A percentile compares a stretch with the other conserved stretches of the same genome.
These are phyloP conservation scores for Karstenula rhodostoma DNA, from an alignment of 2,329 filamentous ascomycete species.

Conservation along the genomic window DNA sequence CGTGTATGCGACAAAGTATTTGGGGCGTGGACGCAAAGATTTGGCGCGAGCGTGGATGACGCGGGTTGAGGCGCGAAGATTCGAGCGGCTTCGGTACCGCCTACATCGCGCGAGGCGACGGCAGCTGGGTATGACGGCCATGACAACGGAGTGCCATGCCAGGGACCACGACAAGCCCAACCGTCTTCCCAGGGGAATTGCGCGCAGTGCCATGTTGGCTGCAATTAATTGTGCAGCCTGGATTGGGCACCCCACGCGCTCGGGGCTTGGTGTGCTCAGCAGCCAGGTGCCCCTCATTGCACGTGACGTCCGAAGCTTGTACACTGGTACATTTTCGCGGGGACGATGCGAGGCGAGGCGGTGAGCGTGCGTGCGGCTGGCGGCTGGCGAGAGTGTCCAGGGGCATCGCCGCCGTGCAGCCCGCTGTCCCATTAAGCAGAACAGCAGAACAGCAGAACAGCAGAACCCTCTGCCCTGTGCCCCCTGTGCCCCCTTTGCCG, in stretches of 20 bases:
- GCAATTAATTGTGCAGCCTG: not conserved
- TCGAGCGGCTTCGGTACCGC: conserved; percentile 29
- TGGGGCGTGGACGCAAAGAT: conserved; percentile 24
- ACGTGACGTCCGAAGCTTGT: conserved; percentile 47
- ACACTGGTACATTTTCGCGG: conserved; percentile 54
- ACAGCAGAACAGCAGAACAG: too few relatives aligned
- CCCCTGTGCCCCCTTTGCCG: not conserved
- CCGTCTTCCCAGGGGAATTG: not conserved
- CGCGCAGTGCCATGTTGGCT: not conserved
- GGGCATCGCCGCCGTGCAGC: conserved; percentile 19
- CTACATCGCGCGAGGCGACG: not conserved
- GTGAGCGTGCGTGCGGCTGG: conserved; percentile 45
- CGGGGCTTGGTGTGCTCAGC: conserved; percentile 1
- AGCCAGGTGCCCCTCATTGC: conserved; percentile 35
- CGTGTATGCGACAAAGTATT: conserved; percentile 22
- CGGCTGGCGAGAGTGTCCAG: conserved; percentile 26
- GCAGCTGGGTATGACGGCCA: conserved; percentile 13
- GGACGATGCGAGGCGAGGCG: conserved; percentile 39
- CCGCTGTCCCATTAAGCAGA: conserved; percentile 25
- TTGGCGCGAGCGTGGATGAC: conserved; percentile 24
- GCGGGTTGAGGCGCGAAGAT: conserved; percentile 22
- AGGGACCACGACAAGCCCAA: not conserved
- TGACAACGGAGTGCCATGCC: not conserved
- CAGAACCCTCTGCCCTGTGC: too few relatives aligned
- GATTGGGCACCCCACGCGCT: conserved; percentile 7